Percentiles rank a stretch among this genome's conserved stretches.
phyloP scores from a whole-genome alignment of 2,329 filamentous ascomycete genomes.

The Septoria petroselini region DNA sequence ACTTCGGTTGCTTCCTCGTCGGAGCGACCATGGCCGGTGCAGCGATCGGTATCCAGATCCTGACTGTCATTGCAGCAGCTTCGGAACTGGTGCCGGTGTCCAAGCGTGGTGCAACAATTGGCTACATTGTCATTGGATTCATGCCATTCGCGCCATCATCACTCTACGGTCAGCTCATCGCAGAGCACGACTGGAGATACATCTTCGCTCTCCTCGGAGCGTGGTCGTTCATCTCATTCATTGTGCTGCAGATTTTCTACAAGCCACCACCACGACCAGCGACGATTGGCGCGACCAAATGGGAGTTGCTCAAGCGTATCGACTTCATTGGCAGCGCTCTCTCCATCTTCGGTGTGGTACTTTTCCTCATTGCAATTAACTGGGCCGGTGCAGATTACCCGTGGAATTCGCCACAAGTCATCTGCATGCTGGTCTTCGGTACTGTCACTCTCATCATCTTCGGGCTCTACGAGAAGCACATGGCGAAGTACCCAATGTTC shows the following conservation, averaged over 20 bases:
- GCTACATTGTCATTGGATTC: constrained; percentile 58
- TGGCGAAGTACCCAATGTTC: constrained; percentile 38
- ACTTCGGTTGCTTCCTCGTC: constrained; percentile 17
- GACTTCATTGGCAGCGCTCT: constrained; percentile 53
- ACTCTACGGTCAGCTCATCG: constrained; percentile 58
- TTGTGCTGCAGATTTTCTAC: constrained; percentile 52
- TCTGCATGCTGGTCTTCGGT: constrained; percentile 43
- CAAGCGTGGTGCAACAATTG: constrained; percentile 61
- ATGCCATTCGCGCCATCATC: constrained; percentile 60
- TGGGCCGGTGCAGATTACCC: constrained; percentile 48
- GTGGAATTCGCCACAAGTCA: constrained; percentile 42
- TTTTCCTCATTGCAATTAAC: constrained; percentile 66
- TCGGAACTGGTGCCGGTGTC: constrained; percentile 63
- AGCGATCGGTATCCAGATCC: constrained; percentile 13
- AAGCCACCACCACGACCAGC: constrained; percentile 50
- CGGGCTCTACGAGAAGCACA: constrained; percentile 41
- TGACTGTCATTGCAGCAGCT: constrained; percentile 55
- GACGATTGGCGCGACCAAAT: constrained; percentile 38
- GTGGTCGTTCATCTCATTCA: constrained; percentile 52
- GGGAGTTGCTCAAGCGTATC: constrained; percentile 44
- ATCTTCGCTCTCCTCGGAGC: constrained; percentile 52
- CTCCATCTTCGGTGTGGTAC: constrained; percentile 54
- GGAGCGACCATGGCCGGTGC: constrained; percentile 14
- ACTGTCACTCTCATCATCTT: constrained; percentile 40
- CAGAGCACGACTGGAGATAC: constrained; percentile 51